A percentile compares a stretch with the other conserved stretches of the same genome.
Evolutionary conservation across 306 rosid genomes (phyloP).

Genomic region (Begonia masoniana): DNA sequence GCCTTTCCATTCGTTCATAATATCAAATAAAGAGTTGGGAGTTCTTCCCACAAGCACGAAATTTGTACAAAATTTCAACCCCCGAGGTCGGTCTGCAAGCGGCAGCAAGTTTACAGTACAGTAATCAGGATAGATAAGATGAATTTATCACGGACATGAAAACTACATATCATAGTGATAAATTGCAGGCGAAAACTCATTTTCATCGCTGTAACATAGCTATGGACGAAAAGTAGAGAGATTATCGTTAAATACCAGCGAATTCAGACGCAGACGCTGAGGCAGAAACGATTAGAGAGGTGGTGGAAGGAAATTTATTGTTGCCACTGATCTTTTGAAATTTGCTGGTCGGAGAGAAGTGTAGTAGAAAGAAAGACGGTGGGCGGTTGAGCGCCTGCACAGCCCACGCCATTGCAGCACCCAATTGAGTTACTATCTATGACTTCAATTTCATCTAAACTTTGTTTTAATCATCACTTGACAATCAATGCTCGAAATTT

Average conservation of each 20-base stretch:
- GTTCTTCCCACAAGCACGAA: too few relatives aligned
- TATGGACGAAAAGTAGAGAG: neutral
- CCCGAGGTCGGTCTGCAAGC: too few relatives aligned
- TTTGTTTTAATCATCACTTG: too few relatives aligned
- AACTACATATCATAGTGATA: too few relatives aligned
- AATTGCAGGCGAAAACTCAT: neutral
- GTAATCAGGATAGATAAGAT: neutral
- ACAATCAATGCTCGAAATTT: too few relatives aligned
- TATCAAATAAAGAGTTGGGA: too few relatives aligned
- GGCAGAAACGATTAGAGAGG: constrained; percentile 10
- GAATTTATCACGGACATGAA: too few relatives aligned
- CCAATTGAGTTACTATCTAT: too few relatives aligned
- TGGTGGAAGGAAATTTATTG: neutral
- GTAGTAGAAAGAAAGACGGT: neutral
- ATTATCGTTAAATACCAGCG: constrained; percentile 23
- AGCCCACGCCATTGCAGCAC: neutral
- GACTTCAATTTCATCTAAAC: too few relatives aligned
- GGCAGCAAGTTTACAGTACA: neutral
- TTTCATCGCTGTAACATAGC: neutral
- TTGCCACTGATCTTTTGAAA: neutral
- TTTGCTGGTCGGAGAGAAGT: neutral
- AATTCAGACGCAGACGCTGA: constrained; percentile 29
- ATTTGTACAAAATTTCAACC: too few relatives aligned
- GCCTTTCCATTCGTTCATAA: neutral
- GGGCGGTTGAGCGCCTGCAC: neutral